Base-by-base conservation (phyloP, 2,329 filamentous ascomycete species). In the Colletotrichum acutatum region DNA sequence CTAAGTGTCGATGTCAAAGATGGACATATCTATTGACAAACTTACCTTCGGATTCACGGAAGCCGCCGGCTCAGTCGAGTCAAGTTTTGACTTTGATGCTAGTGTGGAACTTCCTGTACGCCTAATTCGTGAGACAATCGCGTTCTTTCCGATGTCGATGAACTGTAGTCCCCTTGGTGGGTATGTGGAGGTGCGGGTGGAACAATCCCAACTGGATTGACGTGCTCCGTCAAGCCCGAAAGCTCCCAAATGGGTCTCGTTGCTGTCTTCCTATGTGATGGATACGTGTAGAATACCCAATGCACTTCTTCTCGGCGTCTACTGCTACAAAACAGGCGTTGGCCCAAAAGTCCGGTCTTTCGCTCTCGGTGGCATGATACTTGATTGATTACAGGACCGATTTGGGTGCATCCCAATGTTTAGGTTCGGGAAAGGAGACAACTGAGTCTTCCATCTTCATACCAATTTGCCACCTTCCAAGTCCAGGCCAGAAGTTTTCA, bases 401-500 rank as follows among this genome's bases (percentile, higher is more conserved):
- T 26, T 68, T 78, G 4, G 77, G 77, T 28, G 77, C 34, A 14
- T 79, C 77, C 75, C 80, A 77, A 28, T 74, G 54, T 19, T 59
- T 63, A 11, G 68, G 73, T 26, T 68, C 68, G 5, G 65, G 58
- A 32, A 84, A 82, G 9, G 71, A 74, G 26, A 83, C 71, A 0
- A 77, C 74, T 0, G 83, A 76, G 34, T 83, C 76, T 74, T 82
- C 78, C 83, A 84, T 83, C 76, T 79, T 82, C 24, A 83, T 49
- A 0, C 81, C 83, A 5, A 87, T 70, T 70, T 84, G 82, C 85
- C 86, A 87, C 22, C 84, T 79, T 19, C 82, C 80, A 12, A 86
- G 74, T 1, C 82, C 83, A 2, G 86, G 86, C 86, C 85, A 87
- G 75, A 87, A 87, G 76, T 87, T 86, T 70, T 83, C 80, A 37